Evolutionary conservation across 371 early-diverging fungal genomes (phyloP).

Genomic region (Quaeritorhiza haematococci): DNA sequence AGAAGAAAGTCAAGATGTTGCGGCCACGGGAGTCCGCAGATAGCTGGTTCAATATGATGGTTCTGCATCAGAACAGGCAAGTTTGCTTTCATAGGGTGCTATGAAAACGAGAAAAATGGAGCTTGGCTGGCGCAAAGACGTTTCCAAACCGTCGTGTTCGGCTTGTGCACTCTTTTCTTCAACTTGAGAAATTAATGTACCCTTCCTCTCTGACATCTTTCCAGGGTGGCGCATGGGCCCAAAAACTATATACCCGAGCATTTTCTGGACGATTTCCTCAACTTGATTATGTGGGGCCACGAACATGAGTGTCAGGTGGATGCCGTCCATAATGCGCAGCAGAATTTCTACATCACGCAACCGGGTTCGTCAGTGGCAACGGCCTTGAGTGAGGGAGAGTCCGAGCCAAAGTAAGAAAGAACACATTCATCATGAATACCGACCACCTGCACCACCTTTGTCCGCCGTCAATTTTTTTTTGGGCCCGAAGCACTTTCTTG

Average conservation of each 20-base stretch:
- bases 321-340: slow-evolving; percentile 53
- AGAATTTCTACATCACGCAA: slow-evolving; percentile 80
- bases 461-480: slow-evolving; percentile 1
- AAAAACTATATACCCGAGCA: slow-evolving; percentile 88
- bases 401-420: slow-evolving; percentile 67
- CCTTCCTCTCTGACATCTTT: neutral
- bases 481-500: neutral
- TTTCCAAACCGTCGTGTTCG: too few species aligned
- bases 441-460: neutral
- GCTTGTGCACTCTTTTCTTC: too few species aligned
- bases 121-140: neutral
- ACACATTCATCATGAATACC: slow-evolving; percentile 10
- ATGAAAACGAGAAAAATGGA: neutral
- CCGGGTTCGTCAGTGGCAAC: slow-evolving; percentile 98
- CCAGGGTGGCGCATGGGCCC: slow-evolving; percentile 70
- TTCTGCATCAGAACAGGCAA: slow-evolving; percentile 84
- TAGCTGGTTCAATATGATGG: slow-evolving; percentile 73
- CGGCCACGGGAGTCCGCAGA: slow-evolving; percentile 60
- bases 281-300: slow-evolving; percentile 97
- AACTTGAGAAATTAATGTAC: neutral
- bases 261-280: slow-evolving; percentile 76
- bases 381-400: slow-evolving; percentile 87
- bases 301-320: slow-evolving; percentile 95
- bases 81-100: neutral
- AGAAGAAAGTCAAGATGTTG: slow-evolving; percentile 69